These are phyloP conservation scores for Arabis alpina DNA, from an alignment of 345 rosid genomes.

Conservation along the genomic window DNA sequence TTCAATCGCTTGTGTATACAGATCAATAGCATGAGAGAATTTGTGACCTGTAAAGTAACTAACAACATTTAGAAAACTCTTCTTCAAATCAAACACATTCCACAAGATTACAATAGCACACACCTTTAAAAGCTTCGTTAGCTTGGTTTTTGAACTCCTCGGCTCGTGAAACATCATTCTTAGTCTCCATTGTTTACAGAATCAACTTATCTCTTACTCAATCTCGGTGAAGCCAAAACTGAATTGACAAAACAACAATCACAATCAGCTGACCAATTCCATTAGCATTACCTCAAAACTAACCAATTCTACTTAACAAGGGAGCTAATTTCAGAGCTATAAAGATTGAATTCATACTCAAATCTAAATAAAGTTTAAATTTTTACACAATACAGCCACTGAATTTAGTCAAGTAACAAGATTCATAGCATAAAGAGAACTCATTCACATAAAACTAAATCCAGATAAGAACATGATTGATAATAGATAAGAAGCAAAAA, in stretches of 20 bases:
- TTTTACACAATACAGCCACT: background rate
- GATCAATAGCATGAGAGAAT: conserved; percentile 75
- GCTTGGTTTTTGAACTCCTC: conserved; percentile 54
- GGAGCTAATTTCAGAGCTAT: conserved; percentile 11
- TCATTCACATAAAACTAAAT: conserved; percentile 25
- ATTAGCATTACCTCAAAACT: conserved; percentile 5
- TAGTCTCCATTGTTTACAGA: conserved; percentile 37
- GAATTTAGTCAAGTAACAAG: conserved; percentile 27
- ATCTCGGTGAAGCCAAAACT: conserved; percentile 32
- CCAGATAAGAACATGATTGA: conserved; percentile 14
- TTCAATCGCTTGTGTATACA: conserved; percentile 83
- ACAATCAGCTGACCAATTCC: conserved; percentile 12
- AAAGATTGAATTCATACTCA: background rate
- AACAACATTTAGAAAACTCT: conserved; percentile 15
- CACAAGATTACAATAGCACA: background rate
- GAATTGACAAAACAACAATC: conserved; percentile 12
- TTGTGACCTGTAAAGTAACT: conserved; percentile 63
- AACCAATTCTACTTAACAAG: conserved; percentile 1
- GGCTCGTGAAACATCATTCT: conserved; percentile 47
- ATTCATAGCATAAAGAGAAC: background rate
- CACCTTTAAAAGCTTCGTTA: conserved; percentile 61
- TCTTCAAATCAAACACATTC: background rate
- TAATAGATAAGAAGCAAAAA: conserved; percentile 13
- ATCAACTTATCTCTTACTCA: conserved; percentile 17
- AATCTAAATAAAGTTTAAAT: conserved; percentile 3